phyloP scores from a whole-genome alignment of 2,329 filamentous ascomycete genomes.

The Epicoccum sorghinum region DNA sequence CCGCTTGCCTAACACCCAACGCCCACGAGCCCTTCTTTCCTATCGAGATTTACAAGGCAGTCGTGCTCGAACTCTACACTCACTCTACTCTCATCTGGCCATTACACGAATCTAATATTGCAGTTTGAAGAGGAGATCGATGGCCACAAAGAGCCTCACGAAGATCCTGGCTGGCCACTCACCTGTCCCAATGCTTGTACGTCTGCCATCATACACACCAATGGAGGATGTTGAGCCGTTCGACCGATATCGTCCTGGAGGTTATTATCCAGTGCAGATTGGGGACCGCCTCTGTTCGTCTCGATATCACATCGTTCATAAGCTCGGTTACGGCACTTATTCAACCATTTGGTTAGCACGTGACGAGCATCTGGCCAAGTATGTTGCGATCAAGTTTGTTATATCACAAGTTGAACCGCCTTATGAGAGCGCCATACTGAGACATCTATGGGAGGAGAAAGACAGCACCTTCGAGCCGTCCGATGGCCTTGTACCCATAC shows the following conservation, averaged over 20 bases:
- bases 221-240: neutral
- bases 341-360: constrained; percentile 24
- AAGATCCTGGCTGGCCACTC: too few relatives aligned
- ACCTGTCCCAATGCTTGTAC: too few relatives aligned
- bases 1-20: too few relatives aligned
- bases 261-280: constrained; percentile 15
- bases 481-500: constrained; percentile 1
- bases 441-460: constrained; percentile 2
- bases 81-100: too few relatives aligned
- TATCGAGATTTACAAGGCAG: too few relatives aligned
- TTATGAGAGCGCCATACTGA: constrained; percentile 13
- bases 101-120: too few relatives aligned
- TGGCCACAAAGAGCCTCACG: too few relatives aligned
- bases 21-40: too few relatives aligned
- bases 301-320: constrained; percentile 21
- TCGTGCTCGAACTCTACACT: too few relatives aligned
- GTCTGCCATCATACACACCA: neutral
- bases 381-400: constrained; percentile 18
- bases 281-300: constrained; percentile 10
- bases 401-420: constrained; percentile 9
- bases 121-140: too few relatives aligned
- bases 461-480: neutral
- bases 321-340: constrained; percentile 20
- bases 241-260: constrained; percentile 1
- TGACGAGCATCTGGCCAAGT: constrained; percentile 9